Base-by-base conservation (phyloP, 2,329 filamentous ascomycete genomes). In the Talaromyces rugulosus region DNA sequence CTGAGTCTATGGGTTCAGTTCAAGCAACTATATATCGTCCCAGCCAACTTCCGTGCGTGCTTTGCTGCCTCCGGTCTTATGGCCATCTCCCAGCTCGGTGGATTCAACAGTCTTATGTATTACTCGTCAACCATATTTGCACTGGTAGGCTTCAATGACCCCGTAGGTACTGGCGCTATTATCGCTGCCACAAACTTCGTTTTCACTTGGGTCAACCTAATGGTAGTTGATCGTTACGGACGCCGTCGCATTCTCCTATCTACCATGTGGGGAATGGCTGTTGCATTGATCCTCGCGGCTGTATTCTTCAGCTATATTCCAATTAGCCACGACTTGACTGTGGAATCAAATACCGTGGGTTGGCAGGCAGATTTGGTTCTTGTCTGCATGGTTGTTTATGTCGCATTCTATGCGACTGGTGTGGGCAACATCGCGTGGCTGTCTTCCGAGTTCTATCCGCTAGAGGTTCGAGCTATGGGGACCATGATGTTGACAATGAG, bases 51-150 rank as follows among this genome's bases (percentile, higher is more conserved):
- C 23, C 50, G 81, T 11, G 79, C 80, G 12, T 70, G 82, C 14
- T 68, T 81, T 44, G 71, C 74, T 50, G 81, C 79, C 2, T 83
- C 81, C 60, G 77, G 79, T n/a, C 67, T 83, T n/a, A 83, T 83
- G 80, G 81, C 79, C 18, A 79, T 83, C 50, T 78, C 75, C 14
- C 82, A 83, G 59, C 67, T 81, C n/a, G 72, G 74, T 1, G 79
- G 79, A 2, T 81, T 81, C 70, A 81, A 81, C 64, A 74, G 72
- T 5, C 69, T 81, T 1, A 79, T 79, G 76, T 80, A 81, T 70
- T 80, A 81, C 65, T 74, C 70, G 3, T 72, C 76, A 0, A 80
- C 74, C 0, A 68, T 80, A 1, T 81, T 80, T 64, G 71, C 72
- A 3, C 73, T 82, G 9, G 80, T 82, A 44, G 81, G 82, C 1